A percentile compares a stretch with the other conserved stretches of the same genome.
Evolutionary conservation across 192 early-diverging fungal species (phyloP).

Genomic region (Fimicolochytrium jonesii): DNA sequence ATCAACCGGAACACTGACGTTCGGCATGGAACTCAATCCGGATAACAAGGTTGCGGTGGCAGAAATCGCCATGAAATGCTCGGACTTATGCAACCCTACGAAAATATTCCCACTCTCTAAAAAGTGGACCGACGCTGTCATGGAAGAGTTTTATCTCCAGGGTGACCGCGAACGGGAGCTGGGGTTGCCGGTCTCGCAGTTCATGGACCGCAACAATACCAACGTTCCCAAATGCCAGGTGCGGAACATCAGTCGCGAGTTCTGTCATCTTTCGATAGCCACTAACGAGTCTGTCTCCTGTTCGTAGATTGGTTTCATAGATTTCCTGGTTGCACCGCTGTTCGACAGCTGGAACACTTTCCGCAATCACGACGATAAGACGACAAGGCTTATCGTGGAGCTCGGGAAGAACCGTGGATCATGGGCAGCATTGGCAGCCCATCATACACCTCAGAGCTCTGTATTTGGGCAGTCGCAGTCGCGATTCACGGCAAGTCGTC

Average conservation of each 20-base stretch:
- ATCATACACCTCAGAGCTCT: no score
- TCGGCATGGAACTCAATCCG: not conserved
- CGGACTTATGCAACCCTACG: constrained; percentile 54
- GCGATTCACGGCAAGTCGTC: no score
- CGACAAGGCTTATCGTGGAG: constrained; percentile 12
- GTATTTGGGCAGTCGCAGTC: no score
- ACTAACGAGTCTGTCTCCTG: not conserved
- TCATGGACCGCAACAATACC: constrained; percentile 55
- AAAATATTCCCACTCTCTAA: constrained; percentile 39
- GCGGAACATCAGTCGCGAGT: not conserved
- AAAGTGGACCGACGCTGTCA: constrained; percentile 53
- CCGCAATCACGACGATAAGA: constrained; percentile 19
- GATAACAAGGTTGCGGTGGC: constrained; percentile 43
- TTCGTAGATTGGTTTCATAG: constrained; percentile 54
- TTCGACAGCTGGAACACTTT: constrained; percentile 52
- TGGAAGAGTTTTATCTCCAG: constrained; percentile 59
- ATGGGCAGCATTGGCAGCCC: no score
- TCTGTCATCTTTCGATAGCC: not conserved
- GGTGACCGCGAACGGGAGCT: constrained; percentile 49
- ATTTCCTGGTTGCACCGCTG: constrained; percentile 54
- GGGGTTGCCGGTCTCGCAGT: constrained; percentile 45
- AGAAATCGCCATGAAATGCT: constrained; percentile 59
- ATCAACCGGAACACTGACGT: constrained; percentile 7
- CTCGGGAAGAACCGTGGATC: constrained; percentile 30
- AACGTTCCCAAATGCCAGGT: constrained; percentile 52